Percentiles rank a stretch among this genome's conserved stretches.
Evolutionary conservation across 257 asterid genomes (phyloP).

Genomic region (Capsicum baccatum): DNA sequence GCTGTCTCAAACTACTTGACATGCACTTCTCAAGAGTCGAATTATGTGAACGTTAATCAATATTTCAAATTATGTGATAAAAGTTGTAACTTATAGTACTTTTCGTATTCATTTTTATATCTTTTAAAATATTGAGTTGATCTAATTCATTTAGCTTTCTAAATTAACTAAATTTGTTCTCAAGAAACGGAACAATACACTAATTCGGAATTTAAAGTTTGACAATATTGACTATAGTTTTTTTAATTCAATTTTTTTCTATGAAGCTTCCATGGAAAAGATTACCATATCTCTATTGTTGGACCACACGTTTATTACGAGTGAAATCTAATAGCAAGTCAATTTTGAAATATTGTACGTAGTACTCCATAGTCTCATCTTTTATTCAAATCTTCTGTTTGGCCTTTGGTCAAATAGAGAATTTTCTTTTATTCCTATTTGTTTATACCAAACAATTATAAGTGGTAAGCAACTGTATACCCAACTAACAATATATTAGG

Average conservation of each 20-base stretch:
- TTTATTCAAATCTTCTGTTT: conserved; percentile 13
- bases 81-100: neutral
- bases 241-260: neutral
- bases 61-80: neutral
- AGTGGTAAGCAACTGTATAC: neutral
- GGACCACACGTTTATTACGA: conserved; percentile 11
- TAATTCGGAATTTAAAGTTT: neutral
- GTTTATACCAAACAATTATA: neutral
- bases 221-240: neutral
- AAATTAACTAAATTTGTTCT: neutral
- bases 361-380: neutral
- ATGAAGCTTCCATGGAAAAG: neutral
- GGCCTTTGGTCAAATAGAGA: neutral
- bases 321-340: conserved; percentile 1
- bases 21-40: neutral
- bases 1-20: no score
- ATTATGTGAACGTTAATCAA: neutral
- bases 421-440: neutral
- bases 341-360: neutral
- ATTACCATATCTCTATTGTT: neutral
- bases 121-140: neutral
- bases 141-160: neutral
- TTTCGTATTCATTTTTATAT: neutral
- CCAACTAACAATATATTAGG: conserved; percentile 1
- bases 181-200: neutral